phyloP scores from a whole-genome alignment of 2,329 filamentous ascomycete genomes.

The Stachybotrys elegans region DNA sequence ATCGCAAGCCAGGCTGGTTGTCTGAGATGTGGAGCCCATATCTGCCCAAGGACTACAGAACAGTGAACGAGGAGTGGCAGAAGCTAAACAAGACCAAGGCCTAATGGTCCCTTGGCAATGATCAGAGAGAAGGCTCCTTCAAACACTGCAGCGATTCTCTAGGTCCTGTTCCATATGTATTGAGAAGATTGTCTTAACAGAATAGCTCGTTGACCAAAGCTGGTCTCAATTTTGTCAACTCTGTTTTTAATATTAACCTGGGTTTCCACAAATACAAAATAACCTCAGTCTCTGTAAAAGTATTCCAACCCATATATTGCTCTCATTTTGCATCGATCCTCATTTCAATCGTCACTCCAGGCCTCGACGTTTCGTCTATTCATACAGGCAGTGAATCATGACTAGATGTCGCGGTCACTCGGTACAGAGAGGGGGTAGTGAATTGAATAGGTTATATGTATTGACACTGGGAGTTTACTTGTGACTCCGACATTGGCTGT shows the following conservation, averaged over 20 bases:
- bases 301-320: neutral
- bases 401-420: too few species aligned
- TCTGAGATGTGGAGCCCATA: conserved; percentile 53
- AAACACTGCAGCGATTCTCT: neutral
- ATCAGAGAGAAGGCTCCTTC: neutral
- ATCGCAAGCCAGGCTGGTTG: conserved; percentile 47
- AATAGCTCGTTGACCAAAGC: neutral
- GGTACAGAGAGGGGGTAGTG: too few species aligned
- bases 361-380: too few species aligned
- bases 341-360: neutral
- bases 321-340: neutral
- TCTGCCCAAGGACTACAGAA: conserved; percentile 52
- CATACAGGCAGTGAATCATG: too few species aligned
- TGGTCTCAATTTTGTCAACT: neutral
- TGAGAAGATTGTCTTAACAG: neutral
- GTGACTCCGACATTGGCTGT: too few species aligned
- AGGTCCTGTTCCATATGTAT: neutral
- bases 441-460: too few species aligned
- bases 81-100: conserved; percentile 1
- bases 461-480: too few species aligned
- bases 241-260: neutral
- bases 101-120: neutral
- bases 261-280: neutral
- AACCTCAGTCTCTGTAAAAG: neutral
- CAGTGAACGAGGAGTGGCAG: conserved; percentile 48